phyloP scores from a whole-genome alignment of 495 filamentous ascomycete genomes.

The Schizothecium vesticola region DNA sequence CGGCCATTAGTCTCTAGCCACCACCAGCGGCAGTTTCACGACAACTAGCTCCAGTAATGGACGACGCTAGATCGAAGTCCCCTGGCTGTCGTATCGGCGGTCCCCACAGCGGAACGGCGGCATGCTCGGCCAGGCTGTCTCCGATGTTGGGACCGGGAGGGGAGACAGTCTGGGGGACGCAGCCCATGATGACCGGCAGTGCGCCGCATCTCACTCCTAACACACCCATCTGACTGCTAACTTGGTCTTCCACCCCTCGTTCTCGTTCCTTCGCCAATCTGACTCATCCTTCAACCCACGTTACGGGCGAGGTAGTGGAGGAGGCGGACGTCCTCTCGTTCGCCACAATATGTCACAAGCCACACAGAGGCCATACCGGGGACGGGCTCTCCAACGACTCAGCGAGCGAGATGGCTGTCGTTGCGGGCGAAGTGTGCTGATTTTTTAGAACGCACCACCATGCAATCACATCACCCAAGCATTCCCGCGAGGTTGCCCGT shows the following conservation, averaged over 20 bases:
- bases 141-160: not conserved
- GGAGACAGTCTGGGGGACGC: not conserved
- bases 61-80: not conserved
- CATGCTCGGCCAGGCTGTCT: not conserved
- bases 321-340: not conserved
- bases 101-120: not conserved
- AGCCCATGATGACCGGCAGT: not conserved
- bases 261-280: constrained; percentile 5
- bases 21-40: not conserved
- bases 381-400: not conserved
- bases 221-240: constrained; percentile 1
- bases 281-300: constrained; percentile 5
- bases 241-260: not conserved
- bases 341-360: not conserved
- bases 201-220: not conserved
- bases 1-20: not conserved
- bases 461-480: not conserved
- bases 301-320: not conserved
- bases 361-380: not conserved
- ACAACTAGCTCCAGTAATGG: not conserved
- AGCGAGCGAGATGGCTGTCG: not conserved
- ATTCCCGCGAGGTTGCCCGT: not conserved
- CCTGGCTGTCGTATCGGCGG: not conserved
- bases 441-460: not conserved
- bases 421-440: not conserved